Evolutionary conservation across 2,329 filamentous ascomycete species (phyloP).

Genomic region (Fusarium protoensiforme): DNA sequence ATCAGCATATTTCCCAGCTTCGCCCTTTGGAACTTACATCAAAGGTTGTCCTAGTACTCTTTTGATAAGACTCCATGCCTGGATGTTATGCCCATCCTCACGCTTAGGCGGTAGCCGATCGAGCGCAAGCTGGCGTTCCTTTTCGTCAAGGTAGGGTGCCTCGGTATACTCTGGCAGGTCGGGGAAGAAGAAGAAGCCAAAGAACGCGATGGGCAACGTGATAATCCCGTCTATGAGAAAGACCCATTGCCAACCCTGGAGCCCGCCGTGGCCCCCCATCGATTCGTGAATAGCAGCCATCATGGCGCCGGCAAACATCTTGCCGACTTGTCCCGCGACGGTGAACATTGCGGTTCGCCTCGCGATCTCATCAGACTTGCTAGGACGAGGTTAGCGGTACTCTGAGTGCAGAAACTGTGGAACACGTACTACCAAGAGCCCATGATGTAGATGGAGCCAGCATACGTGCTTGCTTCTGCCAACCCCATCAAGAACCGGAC

Average conservation of each 20-base stretch:
- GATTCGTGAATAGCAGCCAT: slow-evolving; percentile 56
- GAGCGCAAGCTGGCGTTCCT: slow-evolving; percentile 47
- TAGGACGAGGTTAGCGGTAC: rapidly evolving
- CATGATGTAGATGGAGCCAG: slow-evolving; percentile 49
- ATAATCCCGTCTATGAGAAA: slow-evolving; percentile 39
- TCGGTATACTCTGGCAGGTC: slow-evolving; percentile 48
- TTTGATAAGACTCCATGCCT: slow-evolving; percentile 42
- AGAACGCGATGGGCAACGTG: slow-evolving; percentile 29
- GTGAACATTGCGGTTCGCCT: slow-evolving; percentile 70
- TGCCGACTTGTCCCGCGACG: slow-evolving; percentile 65
- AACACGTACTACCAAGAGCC: slow-evolving; percentile 60
- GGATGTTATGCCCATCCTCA: slow-evolving; percentile 48
- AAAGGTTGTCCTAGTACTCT: slow-evolving; percentile 43
- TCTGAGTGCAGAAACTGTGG: rapidly evolving
- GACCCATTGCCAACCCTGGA: slow-evolving; percentile 61
- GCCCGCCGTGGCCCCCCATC: slow-evolving; percentile 53
- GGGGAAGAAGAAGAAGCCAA: slow-evolving; percentile 37
- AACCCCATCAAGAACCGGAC: slow-evolving; percentile 43
- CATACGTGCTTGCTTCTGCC: slow-evolving; percentile 44
- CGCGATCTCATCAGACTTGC: slow-evolving; percentile 63
- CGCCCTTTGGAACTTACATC: slow-evolving; percentile 31
- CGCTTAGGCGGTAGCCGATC: slow-evolving; percentile 46
- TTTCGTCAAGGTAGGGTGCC: slow-evolving; percentile 49
- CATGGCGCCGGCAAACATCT: slow-evolving; percentile 68
- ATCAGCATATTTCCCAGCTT: too few species aligned